Conservation (phyloP, 192 early-diverging fungal species). For the Coemansia sp. region DNA sequence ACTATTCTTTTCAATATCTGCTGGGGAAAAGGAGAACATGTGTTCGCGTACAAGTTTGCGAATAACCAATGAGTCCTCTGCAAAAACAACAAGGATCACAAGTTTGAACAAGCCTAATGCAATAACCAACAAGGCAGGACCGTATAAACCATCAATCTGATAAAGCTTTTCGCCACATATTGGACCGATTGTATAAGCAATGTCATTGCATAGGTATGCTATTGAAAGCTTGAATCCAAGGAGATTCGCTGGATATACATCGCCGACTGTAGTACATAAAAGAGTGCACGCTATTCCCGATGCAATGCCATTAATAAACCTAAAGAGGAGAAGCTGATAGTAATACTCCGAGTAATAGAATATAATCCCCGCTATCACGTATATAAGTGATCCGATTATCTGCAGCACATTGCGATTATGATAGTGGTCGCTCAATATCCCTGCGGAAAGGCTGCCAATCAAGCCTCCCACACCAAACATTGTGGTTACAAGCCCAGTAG, state of each 20-base stretch:
- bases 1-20: not conserved
- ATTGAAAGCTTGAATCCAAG: constrained; percentile 42
- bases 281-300: constrained; percentile 33
- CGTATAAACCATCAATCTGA: constrained; percentile 16
- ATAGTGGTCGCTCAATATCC: constrained; percentile 22
- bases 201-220: constrained; percentile 32
- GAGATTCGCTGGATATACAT: constrained; percentile 33
- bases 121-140: constrained; percentile 26
- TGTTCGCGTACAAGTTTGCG: not conserved
- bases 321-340: constrained; percentile 33
- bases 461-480: constrained; percentile 37
- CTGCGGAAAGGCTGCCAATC: constrained; percentile 12
- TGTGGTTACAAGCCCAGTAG: constrained; percentile 30
- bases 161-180: constrained; percentile 30
- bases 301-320: constrained; percentile 29
- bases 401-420: constrained; percentile 17
- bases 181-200: constrained; percentile 35
- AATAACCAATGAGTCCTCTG: constrained; percentile 26
- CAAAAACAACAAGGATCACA: constrained; percentile 10
- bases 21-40: not conserved
- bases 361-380: constrained; percentile 22
- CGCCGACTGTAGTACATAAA: constrained; percentile 31
- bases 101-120: constrained; percentile 22
- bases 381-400: constrained; percentile 16
- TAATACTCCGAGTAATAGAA: constrained; percentile 23